Evolutionary conservation across 2,329 filamentous ascomycete species (phyloP), one percentile per base, ranked within the genome.

Genomic region (Hymenoscyphus infarciens): DNA sequence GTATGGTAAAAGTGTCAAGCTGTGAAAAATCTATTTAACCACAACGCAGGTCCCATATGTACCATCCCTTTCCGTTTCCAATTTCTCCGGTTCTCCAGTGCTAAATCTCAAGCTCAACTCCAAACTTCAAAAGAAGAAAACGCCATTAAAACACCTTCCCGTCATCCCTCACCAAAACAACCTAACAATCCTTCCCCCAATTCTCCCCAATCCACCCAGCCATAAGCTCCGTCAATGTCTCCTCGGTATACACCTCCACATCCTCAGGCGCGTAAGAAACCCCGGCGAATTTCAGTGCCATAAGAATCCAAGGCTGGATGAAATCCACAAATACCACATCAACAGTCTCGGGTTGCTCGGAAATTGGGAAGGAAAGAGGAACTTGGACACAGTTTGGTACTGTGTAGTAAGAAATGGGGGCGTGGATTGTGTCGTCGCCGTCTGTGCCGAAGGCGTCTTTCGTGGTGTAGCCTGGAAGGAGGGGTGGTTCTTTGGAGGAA

Each of bases 271-370:
- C 75, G 61, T 82, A 87, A 29, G 81, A 79, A 1, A 80, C 80
- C 0, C 84, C 84, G 29, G 77, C 78, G 65, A 84, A 81, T 68
- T 87, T 86, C 65, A 97, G 78, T 2, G 92, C 92, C 11, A 89
- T 77, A 19, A 96, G 76, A 45, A 98, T 79, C 83, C 90, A 96
- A 10, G 87, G 87, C 76, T 95, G 84, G 39, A 98, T 87, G 74
- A 97, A 99, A 74, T 96, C 92, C 63, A 96, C 85, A 73, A 96
- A 99, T 15, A 97, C 87, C 7, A 99, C 75, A 74, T 98, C 94
- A 0, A 99, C 92, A 0, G 77, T 87, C 59, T 89, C 84, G 0
- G 91, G 90, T 16, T 84, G 79, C 5, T 74, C 72, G 10, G 76
- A 70, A 0, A 72, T 65, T 1, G 87, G 82, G 69, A 96, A 90